These are phyloP conservation scores for Malassezia vespertilionis DNA, from an alignment of 1,284 basidiomycete species.

Conservation along the genomic window DNA sequence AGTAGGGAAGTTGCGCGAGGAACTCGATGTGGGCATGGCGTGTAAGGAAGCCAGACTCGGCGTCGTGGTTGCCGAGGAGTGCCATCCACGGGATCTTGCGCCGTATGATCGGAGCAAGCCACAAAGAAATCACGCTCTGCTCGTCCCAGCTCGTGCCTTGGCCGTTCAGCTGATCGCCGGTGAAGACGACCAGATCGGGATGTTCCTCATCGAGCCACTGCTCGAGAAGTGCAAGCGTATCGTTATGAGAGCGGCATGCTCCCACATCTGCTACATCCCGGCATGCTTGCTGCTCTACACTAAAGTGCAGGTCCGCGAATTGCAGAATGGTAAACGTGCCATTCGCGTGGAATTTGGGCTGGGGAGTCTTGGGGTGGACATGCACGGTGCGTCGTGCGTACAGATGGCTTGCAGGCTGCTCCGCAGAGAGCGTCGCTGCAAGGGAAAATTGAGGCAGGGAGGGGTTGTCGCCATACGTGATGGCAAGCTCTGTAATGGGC, in stretches of 20 bases:
- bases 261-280: constrained; percentile 20
- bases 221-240: constrained; percentile 25
- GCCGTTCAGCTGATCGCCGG: constrained; percentile 48
- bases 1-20: constrained; percentile 66
- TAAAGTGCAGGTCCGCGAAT: constrained; percentile 40
- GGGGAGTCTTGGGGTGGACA: constrained; percentile 22
- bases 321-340: constrained; percentile 43
- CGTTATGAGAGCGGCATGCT: constrained; percentile 25
- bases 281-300: constrained; percentile 29
- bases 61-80: constrained; percentile 70
- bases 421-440: constrained; percentile 18
- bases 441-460: constrained; percentile 32
- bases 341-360: constrained; percentile 22
- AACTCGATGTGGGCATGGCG: constrained; percentile 56
- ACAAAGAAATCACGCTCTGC: constrained; percentile 73
- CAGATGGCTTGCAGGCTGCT: not conserved
- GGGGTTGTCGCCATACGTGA: constrained; percentile 34
- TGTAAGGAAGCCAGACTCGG: constrained; percentile 26
- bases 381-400: constrained; percentile 15
- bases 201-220: constrained; percentile 59
- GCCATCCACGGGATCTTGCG: constrained; percentile 75
- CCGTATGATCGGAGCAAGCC: constrained; percentile 64
- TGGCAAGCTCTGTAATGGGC: constrained; percentile 35
- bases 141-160: constrained; percentile 79
- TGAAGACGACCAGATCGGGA: constrained; percentile 71